Percentiles rank a stretch among this genome's conserved stretches.
These are phyloP conservation scores for Micromonas pusilla DNA, from an alignment of 139 green algal species.

Conservation along the genomic window DNA sequence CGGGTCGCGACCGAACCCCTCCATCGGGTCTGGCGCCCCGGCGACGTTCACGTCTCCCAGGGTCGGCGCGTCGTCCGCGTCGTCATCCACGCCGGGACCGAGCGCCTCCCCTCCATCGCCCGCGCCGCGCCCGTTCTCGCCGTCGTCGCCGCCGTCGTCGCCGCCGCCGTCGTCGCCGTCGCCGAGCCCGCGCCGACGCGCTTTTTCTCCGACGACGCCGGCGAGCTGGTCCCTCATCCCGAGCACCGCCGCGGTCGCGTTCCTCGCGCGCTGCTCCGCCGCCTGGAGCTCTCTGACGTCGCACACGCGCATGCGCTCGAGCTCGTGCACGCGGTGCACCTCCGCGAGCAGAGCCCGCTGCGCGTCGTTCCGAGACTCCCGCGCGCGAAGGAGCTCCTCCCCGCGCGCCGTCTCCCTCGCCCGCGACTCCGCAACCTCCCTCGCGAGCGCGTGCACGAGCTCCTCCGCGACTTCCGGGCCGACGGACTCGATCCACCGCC, in stretches of 20 bases:
- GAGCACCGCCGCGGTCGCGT: background rate
- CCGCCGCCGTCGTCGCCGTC: background rate
- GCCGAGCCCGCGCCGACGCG: no score
- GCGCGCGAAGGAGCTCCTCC: background rate
- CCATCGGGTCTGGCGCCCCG: no score
- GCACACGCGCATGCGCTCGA: background rate
- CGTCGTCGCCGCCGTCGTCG: background rate
- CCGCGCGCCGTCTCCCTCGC: background rate
- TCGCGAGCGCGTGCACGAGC: background rate
- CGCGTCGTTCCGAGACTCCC: background rate
- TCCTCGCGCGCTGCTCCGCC: background rate
- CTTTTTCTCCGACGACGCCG: background rate
- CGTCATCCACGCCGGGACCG: no score
- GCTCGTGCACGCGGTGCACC: background rate
- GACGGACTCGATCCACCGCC: background rate
- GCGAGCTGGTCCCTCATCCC: background rate
- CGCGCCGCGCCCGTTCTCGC: no score
- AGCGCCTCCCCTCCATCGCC: background rate
- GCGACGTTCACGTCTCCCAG: no score
- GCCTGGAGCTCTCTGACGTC: background rate
- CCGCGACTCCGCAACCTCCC: background rate
- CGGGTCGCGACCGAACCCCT: no score
- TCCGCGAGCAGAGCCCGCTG: background rate
- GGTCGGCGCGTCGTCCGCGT: no score
- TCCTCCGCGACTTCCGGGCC: background rate